phyloP scores from a whole-genome alignment of 805 yeast species.

The Metschnikowia cubensis region DNA sequence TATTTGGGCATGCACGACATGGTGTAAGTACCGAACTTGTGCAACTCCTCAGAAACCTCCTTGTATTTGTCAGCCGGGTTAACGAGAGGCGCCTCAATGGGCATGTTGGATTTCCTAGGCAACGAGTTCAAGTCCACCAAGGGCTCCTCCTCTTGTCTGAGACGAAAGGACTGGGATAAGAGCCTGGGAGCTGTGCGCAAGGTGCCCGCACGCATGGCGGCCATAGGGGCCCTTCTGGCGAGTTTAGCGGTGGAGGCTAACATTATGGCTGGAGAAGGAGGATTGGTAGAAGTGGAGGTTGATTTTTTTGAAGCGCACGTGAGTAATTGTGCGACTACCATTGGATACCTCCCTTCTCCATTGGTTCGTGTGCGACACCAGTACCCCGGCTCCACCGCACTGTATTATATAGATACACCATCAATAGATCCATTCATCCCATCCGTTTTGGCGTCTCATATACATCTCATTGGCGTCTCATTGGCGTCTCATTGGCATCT shows the following conservation, averaged over 20 bases:
- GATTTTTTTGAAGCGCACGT: slow-evolving; percentile 13
- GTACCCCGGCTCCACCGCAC: slow-evolving; percentile 1
- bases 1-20: slow-evolving; percentile 77
- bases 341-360: slow-evolving; percentile 8
- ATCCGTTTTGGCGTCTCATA: too few species aligned
- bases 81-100: slow-evolving; percentile 46
- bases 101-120: slow-evolving; percentile 35
- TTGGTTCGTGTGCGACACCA: slow-evolving; percentile 4
- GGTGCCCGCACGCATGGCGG: slow-evolving; percentile 2
- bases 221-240: slow-evolving; percentile 11
- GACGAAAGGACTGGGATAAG: slow-evolving; percentile 4
- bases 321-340: slow-evolving; percentile 16
- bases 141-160: slow-evolving; percentile 23
- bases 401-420: too few species aligned
- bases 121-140: slow-evolving; percentile 33
- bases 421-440: too few species aligned
- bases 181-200: slow-evolving; percentile 5
- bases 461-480: too few species aligned
- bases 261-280: slow-evolving; percentile 8
- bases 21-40: slow-evolving; percentile 75
- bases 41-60: slow-evolving; percentile 66
- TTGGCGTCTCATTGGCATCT: too few species aligned
- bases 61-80: slow-evolving; percentile 77
- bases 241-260: slow-evolving; percentile 16
- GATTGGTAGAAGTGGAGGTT: slow-evolving; percentile 3